Conservation (phyloP, 192 early-diverging fungal genomes). For the Anaeromyces robustus region DNA sequence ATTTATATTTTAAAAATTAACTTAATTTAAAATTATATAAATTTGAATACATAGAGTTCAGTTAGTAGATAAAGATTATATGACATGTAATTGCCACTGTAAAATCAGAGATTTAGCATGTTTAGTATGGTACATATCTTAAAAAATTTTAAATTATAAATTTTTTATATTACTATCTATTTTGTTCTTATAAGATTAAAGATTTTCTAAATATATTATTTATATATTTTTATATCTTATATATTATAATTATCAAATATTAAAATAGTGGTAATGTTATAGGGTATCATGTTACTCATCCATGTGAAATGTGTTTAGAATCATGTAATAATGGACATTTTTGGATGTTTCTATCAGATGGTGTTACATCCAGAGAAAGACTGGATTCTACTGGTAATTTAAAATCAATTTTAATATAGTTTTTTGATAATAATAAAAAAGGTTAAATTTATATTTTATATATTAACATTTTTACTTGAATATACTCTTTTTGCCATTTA, state of each 20-base stretch:
- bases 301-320: conserved; percentile 34
- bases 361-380: background rate
- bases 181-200: no score
- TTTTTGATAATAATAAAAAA: no score
- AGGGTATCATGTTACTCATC: conserved; percentile 67
- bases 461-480: no score
- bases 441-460: no score
- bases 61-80: conserved; percentile 61
- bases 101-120: conserved; percentile 66
- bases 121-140: conserved; percentile 41
- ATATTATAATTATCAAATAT: background rate
- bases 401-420: no score
- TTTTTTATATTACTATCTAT: no score
- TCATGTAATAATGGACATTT: conserved; percentile 49
- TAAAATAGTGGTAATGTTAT: conserved; percentile 36
- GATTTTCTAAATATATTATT: no score
- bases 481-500: no score
- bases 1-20: no score
- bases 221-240: background rate
- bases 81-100: conserved; percentile 60
- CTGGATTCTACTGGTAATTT: background rate
- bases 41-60: conserved; percentile 38
- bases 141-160: no score
- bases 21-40: no score
- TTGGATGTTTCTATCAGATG: conserved; percentile 27